Evolutionary conservation across 352 stramenopile species (phyloP).

Genomic region (Pythium sukuiense): DNA sequence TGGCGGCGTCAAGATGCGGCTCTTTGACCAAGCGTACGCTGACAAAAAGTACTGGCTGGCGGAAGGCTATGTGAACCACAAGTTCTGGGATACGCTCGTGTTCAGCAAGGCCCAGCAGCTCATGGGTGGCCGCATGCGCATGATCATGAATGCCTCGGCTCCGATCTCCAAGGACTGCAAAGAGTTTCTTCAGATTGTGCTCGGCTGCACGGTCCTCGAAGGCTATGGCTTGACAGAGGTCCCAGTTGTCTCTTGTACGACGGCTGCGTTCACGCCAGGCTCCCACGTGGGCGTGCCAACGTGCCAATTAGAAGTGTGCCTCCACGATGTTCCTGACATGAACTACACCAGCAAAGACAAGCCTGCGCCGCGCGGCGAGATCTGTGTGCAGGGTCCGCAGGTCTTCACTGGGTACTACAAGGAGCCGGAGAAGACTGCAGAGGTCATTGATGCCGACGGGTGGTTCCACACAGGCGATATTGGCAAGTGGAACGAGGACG

Average conservation of each 20-base stretch:
- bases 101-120: conserved; percentile 88
- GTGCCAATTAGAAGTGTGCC: conserved; percentile 82
- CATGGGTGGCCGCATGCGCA: conserved; percentile 79
- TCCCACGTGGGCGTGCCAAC: conserved; percentile 91
- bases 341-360: conserved; percentile 86
- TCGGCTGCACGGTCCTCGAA: conserved; percentile 88
- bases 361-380: conserved; percentile 45
- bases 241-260: conserved; percentile 75
- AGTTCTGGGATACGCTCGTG: conserved; percentile 91
- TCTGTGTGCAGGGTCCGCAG: conserved; percentile 57
- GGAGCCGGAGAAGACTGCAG: conserved; percentile 85
- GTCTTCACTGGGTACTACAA: conserved; percentile 93
- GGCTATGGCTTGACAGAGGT: conserved; percentile 96
- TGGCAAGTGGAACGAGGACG: conserved; percentile 90
- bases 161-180: conserved; percentile 90
- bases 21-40: conserved; percentile 47
- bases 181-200: conserved; percentile 91
- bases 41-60: conserved; percentile 39
- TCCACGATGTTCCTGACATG: conserved; percentile 95
- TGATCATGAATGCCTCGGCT: conserved; percentile 92
- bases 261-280: conserved; percentile 38
- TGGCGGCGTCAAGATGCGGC: conserved; percentile 41
- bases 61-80: conserved; percentile 42
- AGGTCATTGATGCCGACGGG: conserved; percentile 87
- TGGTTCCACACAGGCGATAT: conserved; percentile 97